A percentile compares a stretch with the other conserved stretches of the same genome.
Conservation (phyloP, 805 yeast species). For the Sugiyamaella americana region DNA sequence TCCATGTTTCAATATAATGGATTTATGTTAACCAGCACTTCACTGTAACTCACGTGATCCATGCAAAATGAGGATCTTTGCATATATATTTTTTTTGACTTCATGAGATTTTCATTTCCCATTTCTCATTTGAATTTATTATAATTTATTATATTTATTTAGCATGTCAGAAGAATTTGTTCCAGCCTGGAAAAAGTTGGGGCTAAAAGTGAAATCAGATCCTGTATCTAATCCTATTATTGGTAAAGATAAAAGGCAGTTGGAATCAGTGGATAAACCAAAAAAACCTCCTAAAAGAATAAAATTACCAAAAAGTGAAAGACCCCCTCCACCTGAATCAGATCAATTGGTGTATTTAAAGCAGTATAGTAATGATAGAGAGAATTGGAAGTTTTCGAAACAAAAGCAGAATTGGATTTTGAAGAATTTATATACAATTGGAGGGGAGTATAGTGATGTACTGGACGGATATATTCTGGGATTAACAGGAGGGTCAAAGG, state of each 20-base stretch:
- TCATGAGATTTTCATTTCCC: no score
- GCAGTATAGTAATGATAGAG: constrained; percentile 49
- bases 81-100: no score
- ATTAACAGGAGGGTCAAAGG: constrained; percentile 64
- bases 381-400: constrained; percentile 76
- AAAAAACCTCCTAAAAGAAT: constrained; percentile 63
- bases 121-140: no score
- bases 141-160: neutral
- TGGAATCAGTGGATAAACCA: constrained; percentile 19
- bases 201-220: constrained; percentile 52
- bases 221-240: constrained; percentile 26
- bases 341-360: constrained; percentile 66
- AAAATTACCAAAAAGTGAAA: constrained; percentile 61
- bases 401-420: constrained; percentile 84
- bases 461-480: constrained; percentile 50
- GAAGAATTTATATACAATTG: constrained; percentile 51
- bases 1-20: no score
- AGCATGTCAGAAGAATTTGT: constrained; percentile 24
- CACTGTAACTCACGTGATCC: no score
- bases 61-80: no score
- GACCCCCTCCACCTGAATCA: constrained; percentile 66
- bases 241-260: constrained; percentile 16
- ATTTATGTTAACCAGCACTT: no score
- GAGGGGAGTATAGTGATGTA: constrained; percentile 46
- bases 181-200: constrained; percentile 85